Percentiles rank a stretch among this genome's conserved stretches.
Conservation (phyloP, 805 yeast species). For the Spathaspora gorwiae region DNA sequence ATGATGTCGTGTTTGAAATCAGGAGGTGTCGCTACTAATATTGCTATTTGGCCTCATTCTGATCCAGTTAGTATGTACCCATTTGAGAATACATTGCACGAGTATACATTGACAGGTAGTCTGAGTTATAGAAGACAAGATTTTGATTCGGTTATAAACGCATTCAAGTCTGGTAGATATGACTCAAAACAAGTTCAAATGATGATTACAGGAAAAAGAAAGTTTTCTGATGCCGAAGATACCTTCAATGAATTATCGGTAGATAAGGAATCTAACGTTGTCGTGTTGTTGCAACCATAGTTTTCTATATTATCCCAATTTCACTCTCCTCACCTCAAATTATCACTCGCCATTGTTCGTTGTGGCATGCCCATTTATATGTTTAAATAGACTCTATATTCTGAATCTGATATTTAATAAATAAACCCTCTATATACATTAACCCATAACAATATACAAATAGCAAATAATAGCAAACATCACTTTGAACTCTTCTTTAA, state of each 20-base stretch:
- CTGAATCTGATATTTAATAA: too few species aligned
- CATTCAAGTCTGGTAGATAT: constrained; percentile 10
- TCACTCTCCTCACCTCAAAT: too few species aligned
- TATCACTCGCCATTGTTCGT: too few species aligned
- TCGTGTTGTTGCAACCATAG: constrained; percentile 46
- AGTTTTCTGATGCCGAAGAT: constrained; percentile 46
- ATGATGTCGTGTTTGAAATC: constrained; percentile 46
- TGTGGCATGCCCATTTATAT: too few species aligned
- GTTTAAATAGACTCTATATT: too few species aligned
- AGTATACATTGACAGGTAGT: constrained; percentile 53
- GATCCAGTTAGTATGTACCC: constrained; percentile 46
- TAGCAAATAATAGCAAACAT: too few species aligned
- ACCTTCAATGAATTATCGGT: constrained; percentile 48
- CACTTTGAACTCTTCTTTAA: constrained; percentile 2
- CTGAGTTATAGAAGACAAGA: constrained; percentile 57
- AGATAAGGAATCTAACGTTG: constrained; percentile 52
- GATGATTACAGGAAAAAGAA: constrained; percentile 52
- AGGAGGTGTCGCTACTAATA: constrained; percentile 53
- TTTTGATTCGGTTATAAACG: constrained; percentile 48
- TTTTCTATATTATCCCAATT: neutral
- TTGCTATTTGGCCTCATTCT: constrained; percentile 58
- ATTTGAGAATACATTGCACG: constrained; percentile 51
- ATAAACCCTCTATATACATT: too few species aligned
- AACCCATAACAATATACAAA: too few species aligned
- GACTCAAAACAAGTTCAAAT: constrained; percentile 35